Conservation (phyloP, 108 stramenopile genomes). For the Nitzschia sp. region DNA sequence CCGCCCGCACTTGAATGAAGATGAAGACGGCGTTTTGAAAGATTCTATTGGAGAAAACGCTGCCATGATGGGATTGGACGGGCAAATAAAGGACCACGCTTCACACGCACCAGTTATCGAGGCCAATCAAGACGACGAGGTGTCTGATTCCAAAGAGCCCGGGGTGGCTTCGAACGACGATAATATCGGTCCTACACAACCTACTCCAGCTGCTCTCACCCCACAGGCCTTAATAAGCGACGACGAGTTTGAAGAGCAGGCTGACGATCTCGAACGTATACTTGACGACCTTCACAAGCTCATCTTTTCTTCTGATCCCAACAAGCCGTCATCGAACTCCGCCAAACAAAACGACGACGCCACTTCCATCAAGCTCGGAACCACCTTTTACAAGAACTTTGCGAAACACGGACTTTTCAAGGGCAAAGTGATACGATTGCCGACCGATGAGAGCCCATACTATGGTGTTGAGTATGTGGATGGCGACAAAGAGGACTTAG, state of each 20-base stretch:
- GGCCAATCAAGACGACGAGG: no score
- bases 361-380: neutral
- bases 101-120: no score
- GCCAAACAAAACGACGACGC: neutral
- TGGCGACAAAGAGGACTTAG: constrained; percentile 13
- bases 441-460: neutral
- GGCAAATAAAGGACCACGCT: no score
- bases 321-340: no score
- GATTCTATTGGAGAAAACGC: no score
- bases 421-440: neutral
- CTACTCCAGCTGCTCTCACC: neutral
- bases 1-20: no score
- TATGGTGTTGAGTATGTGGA: constrained; percentile 19
- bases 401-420: neutral
- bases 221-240: constrained; percentile 2
- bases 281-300: neutral
- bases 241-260: constrained; percentile 16
- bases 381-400: constrained; percentile 9
- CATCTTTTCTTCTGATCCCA: no score
- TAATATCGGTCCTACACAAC: neutral
- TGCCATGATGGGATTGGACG: no score
- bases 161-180: no score
- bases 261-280: neutral
- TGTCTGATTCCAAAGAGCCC: no score
- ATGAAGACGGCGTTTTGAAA: no score